Conservation (phyloP, 495 filamentous ascomycete species). For the Neurospora sp. region DNA sequence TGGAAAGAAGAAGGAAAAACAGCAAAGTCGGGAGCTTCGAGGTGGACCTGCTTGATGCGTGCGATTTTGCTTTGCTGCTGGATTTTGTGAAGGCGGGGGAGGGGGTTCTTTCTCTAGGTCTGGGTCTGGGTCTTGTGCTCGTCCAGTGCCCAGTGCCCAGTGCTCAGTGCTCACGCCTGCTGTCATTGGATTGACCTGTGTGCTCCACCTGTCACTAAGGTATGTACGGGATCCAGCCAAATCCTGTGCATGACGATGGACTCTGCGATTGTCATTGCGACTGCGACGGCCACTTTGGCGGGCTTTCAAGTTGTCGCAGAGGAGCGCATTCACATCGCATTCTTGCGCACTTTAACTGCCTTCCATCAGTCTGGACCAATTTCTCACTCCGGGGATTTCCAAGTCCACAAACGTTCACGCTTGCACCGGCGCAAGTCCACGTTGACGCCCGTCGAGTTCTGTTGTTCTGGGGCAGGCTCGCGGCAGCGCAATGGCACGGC, state of each 20-base stretch:
- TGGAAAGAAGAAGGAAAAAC: constrained; percentile 7
- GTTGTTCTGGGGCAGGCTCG: background rate
- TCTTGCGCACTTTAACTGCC: background rate
- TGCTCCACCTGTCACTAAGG: background rate
- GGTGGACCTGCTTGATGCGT: background rate
- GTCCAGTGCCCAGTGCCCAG: background rate
- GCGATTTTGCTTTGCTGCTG: constrained; percentile 23
- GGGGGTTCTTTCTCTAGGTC: constrained; percentile 23
- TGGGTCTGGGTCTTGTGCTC: background rate
- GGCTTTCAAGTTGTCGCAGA: background rate
- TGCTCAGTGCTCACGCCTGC: background rate
- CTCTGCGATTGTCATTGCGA: background rate
- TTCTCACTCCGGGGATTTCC: background rate
- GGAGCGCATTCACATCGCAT: background rate
- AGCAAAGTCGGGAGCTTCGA: constrained; percentile 8
- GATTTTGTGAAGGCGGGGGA: constrained; percentile 33
- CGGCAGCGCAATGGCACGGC: background rate
- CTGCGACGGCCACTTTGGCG: background rate
- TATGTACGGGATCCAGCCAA: background rate
- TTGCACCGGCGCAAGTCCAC: background rate
- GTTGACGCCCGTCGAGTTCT: background rate
- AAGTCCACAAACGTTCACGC: background rate
- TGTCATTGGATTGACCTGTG: background rate
- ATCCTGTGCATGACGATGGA: background rate
- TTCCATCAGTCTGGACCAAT: background rate